These are phyloP conservation scores for Paratinospora sagittata DNA, from an alignment of 164 flowering plant species.

Conservation along the genomic window DNA sequence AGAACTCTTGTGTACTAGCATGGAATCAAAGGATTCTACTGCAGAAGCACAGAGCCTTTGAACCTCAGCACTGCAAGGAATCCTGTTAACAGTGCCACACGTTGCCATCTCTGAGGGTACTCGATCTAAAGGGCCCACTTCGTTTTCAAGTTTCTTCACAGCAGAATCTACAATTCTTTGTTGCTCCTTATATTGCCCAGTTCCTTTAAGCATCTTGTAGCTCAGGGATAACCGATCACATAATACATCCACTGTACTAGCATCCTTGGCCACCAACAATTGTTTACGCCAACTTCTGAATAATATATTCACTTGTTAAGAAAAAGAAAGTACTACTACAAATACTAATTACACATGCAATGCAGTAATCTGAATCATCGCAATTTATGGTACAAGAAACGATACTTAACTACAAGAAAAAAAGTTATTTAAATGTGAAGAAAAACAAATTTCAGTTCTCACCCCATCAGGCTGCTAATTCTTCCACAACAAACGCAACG, in stretches of 20 bases:
- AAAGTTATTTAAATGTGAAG: not conserved
- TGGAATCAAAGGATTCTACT: conserved; percentile 38
- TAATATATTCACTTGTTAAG: not conserved
- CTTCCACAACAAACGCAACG: conserved; percentile 41
- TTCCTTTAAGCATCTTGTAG: conserved; percentile 49
- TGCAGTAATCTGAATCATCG: not conserved
- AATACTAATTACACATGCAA: not conserved
- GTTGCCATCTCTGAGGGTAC: conserved; percentile 36
- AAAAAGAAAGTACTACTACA: not conserved
- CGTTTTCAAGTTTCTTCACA: conserved; percentile 36
- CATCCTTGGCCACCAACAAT: conserved; percentile 53
- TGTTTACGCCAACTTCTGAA: conserved; percentile 73
- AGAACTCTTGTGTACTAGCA: conserved; percentile 11
- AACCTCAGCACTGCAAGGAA: conserved; percentile 47
- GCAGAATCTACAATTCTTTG: conserved; percentile 41
- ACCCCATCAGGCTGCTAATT: conserved; percentile 18
- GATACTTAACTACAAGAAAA: not conserved
- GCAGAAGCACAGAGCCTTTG: conserved; percentile 59
- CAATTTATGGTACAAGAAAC: not conserved
- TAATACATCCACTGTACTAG: conserved; percentile 58
- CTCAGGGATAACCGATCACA: conserved; percentile 50
- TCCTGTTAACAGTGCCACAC: conserved; percentile 62
- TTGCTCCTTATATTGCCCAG: conserved; percentile 36
- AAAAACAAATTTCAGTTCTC: not conserved
- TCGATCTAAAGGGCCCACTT: conserved; percentile 57